Evolutionary conservation across 2,329 filamentous ascomycete genomes (phyloP).

Genomic region (Pseudophaeomoniella oleicola): DNA sequence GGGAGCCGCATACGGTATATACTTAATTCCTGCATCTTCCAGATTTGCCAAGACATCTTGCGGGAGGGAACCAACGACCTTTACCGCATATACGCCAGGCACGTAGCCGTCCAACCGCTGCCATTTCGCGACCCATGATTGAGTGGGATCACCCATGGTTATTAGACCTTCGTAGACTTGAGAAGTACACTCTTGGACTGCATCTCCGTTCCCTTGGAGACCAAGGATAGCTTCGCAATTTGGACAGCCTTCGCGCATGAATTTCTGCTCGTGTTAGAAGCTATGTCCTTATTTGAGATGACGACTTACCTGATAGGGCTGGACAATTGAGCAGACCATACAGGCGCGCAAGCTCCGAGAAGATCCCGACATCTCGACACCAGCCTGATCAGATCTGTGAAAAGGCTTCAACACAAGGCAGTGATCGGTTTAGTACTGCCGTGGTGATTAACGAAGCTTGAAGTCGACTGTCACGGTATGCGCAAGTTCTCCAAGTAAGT

Average conservation of each 20-base stretch:
- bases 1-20: constrained; percentile 36
- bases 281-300: constrained; percentile 3
- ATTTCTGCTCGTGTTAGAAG: constrained; percentile 44
- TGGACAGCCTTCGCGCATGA: constrained; percentile 75
- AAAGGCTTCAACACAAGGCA: too few relatives aligned
- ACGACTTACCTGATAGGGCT: constrained; percentile 53
- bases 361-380: constrained; percentile 1
- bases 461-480: too few relatives aligned
- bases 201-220: constrained; percentile 62
- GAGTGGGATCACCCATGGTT: constrained; percentile 63
- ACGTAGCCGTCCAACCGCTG: constrained; percentile 83
- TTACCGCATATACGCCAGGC: constrained; percentile 80
- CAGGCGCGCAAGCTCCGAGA: constrained; percentile 75
- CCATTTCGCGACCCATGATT: constrained; percentile 94
- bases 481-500: too few relatives aligned
- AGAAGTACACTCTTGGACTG: constrained; percentile 84
- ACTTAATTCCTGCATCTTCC: constrained; percentile 46
- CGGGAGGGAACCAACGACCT: constrained; percentile 63
- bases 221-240: constrained; percentile 93
- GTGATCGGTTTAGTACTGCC: too few relatives aligned
- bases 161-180: constrained; percentile 92
- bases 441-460: too few relatives aligned
- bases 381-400: too few relatives aligned
- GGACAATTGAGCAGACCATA: constrained; percentile 96
- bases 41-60: constrained; percentile 41